Evolutionary conservation across 2,329 filamentous ascomycete genomes (phyloP), one percentile per base, ranked within the genome.

Genomic region (Tolypocladium pustulatum): DNA sequence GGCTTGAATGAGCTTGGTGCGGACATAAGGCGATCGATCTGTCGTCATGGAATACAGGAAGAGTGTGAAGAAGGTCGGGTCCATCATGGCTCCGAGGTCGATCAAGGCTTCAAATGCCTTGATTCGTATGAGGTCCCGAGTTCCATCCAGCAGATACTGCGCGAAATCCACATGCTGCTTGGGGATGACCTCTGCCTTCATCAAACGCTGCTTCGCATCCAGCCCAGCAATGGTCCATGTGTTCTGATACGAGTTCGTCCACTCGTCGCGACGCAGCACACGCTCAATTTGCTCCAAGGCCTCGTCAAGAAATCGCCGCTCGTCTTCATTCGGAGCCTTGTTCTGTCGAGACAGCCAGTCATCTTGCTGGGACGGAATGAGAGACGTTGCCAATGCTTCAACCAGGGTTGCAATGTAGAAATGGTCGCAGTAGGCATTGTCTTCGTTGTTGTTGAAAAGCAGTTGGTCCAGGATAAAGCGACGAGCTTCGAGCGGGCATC

Each of bases 401-500:
- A 99, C 88, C 30, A 99, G 79, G 27, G 82, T 88, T 9, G 91
- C 86, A 57, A 99, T 84, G 69, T 97, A 99, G 66, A 90, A 86
- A 62, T 92, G 88, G 67, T 99, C 95, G 6, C 92, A 96, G 68
- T 85, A 95, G 55, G 87, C 75, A 66, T 99, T 99, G 61, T 89
- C 88, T 2, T 89, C 87, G 69, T 99, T 99, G 73, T 99, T 92
- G 69, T 99, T 99, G 75, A 91, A 93, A 55, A 89, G 87, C 38
- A 99, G 78, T 68, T 95, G 89, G 65, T 97, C 91, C 27, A 96
- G 82, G 54, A 99, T 83, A 71, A 97, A 96, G 43, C 84, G 82
- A 59, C 92, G 89, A 6, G 91, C 91, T 57, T 86, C 80, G 67
- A 87, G 79, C 0, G 93, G 92, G 57, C 91, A 92, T 66, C 85